Base-by-base conservation (phyloP, 2,329 filamentous ascomycete genomes). In the Mariannaea sp. region DNA sequence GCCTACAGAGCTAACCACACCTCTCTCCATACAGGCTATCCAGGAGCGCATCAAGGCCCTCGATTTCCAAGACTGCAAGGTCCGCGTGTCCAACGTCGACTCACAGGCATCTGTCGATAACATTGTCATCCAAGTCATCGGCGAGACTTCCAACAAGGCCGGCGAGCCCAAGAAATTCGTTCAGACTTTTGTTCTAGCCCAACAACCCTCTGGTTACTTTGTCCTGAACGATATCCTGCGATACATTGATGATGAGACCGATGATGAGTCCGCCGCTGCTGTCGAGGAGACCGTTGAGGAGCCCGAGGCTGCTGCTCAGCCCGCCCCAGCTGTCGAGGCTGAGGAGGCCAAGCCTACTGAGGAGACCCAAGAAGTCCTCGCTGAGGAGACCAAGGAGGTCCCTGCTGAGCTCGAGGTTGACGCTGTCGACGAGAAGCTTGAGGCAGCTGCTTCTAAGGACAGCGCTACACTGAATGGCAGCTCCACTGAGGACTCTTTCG, bases 141-240 rank as follows among this genome's bases (percentile, higher is more conserved):
- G 94, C 61, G 93, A 97, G 77, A 95, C 94, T 68, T 96, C 92
- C 67, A 97, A 96, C 84, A 95, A 95, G 75, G 86, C 85, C 42
- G 87, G 87, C 60, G 90, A 94, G 54, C 90, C 93, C 68, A 92
- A 90, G 80, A 97, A 97, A 74, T 99, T 99, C 70, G 89, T 92
- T 33, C 94, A 99, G 81, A 97, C 93, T 46, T 99, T 99, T 66
- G 90, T 99, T 58, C 89, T 99, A 58, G 94, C 94, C 42, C 87
- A 93, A 74, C 94, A 99, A 77, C 91, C 91, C 43, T 96, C 93
- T 52, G 94, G 94, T 60, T 99, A 97, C 80, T 99, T 96, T 67
- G 93, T 99, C 27, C 84, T 99, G 66, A 99, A 99, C 75, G 94
- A 99, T 70, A 96, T 99, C 71, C 91, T 97, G 79, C 85, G 94